Evolutionary conservation across 768 basidiomycete species (phyloP), one percentile per base, ranked within the genome.

Genomic region (Suillus brevipes): DNA sequence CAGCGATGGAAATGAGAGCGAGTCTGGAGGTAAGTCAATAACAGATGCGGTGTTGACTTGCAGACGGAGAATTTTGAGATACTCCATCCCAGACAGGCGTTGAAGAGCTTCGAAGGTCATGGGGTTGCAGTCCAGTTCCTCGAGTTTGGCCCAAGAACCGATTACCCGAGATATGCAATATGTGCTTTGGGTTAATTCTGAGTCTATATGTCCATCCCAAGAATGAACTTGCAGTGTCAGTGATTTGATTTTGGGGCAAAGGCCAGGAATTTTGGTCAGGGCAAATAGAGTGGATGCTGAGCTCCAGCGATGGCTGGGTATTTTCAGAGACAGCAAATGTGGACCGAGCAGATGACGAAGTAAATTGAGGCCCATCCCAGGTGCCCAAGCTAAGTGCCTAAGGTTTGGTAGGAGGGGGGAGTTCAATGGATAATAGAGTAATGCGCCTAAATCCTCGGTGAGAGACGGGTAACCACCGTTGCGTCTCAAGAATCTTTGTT

Each of bases 291-390:
- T 58, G 14, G 57, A 58, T 40, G 37, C 23, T 10, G 57, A 25
- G 38, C 37, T 40, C 57, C 57, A 58, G 38, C 25, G 58, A 23
- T 40, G 37, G 25, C 25, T 40, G 23, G 57, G 57, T 28, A 58
- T 58, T 25, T 58, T 58, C 10, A 58, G 37, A 18, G 57, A 58
- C 23, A 58, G 57, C 5, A 58, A 18, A 28, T 58, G 57, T 40
- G 57, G 57, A 40, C 57, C 25, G 57, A 58, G 57, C 23, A 58
- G 57, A 58, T 40, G 57, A 18, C 57, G 57, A 18, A 58, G 57
- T 18, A 58, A 20, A 18, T 38, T 58, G 57, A 58, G 38, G 12
- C 57, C 38, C 38, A 25, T 40, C 16, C 37, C 37, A 40, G 57
- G 57, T 5, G 57, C 57, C 57, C 57, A 58, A 58, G 37, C 23